phyloP scores from a whole-genome alignment of 768 basidiomycete species.

The Mycena vulgaris region DNA sequence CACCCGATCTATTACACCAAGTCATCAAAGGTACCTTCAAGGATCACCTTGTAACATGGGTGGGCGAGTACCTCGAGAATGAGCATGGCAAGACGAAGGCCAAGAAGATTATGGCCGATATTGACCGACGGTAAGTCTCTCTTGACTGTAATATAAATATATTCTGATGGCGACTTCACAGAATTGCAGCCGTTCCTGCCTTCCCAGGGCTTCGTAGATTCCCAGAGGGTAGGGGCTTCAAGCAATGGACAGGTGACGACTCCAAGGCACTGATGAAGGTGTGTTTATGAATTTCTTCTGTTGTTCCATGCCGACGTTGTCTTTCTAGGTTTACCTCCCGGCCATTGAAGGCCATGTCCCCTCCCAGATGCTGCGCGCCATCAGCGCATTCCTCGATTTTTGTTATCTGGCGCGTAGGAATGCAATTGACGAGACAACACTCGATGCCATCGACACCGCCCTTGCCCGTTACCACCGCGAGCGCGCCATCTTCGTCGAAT shows the following conservation, averaged over 20 bases:
- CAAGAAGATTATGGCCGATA: slow-evolving; percentile 47
- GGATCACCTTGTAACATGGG: slow-evolving; percentile 55
- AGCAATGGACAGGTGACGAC: slow-evolving; percentile 58
- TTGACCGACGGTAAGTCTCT: slow-evolving; percentile 45
- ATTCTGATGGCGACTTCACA: no score
- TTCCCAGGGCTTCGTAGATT: slow-evolving; percentile 48
- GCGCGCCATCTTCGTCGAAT: slow-evolving; percentile 36
- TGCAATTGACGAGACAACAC: slow-evolving; percentile 36
- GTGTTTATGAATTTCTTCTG: neutral
- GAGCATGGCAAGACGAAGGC: slow-evolving; percentile 37
- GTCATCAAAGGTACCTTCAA: slow-evolving; percentile 45
- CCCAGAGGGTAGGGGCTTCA: slow-evolving; percentile 48
- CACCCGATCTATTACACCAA: slow-evolving; percentile 54
- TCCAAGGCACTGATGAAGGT: slow-evolving; percentile 59
- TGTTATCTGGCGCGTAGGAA: slow-evolving; percentile 46
- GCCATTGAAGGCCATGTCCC: slow-evolving; percentile 49
- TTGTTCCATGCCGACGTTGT: no score
- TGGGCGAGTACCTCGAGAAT: slow-evolving; percentile 43
- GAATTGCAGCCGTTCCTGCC: no score
- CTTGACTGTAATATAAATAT: no score
- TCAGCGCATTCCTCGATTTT: slow-evolving; percentile 49
- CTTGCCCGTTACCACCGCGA: slow-evolving; percentile 43
- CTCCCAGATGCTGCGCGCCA: slow-evolving; percentile 39
- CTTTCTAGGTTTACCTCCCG: slow-evolving; percentile 41
- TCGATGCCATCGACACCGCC: slow-evolving; percentile 36